Evolutionary conservation across 192 early-diverging fungal species (phyloP), one percentile per base, ranked within the genome.

Genomic region (Endogone sp.): DNA sequence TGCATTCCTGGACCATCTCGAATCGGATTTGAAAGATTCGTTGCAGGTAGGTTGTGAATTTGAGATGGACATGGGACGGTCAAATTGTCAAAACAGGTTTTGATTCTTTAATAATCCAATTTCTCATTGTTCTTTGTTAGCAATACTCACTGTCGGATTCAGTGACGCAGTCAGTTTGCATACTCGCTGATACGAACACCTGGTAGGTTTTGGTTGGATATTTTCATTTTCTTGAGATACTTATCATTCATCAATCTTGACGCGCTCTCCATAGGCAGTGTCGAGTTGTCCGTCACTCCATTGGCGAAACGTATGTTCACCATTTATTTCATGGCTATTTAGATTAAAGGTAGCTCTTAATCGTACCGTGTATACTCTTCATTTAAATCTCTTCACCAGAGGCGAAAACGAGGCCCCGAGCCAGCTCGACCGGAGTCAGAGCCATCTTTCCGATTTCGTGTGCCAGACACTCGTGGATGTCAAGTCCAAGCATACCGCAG

Each of bases 141-240:
- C 66, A 69, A 56, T 71, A 63, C 23, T 30, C 70, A 25, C 29
- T 71, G 23, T 37, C 70, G 24, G 71, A 76, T 66, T 55, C 66
- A 16, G 64, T 71, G 16, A 63, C 75, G 27, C 67, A 76, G 62
- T 65, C 70, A 4, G 63, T 67, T 21, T 85, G 77, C 61, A 75
- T 81, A 66, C 73, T 83, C 2, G 77, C 77, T 2, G 78, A 85
- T 67, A 75, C 74, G 3, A 82, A 76, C 58, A 80, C 67, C 23
- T 78, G 66, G 79, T 80, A 74, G 63, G 70, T 62, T 10, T 59
- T n/a, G n/a, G n/a, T n/a, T n/a, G n/a, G n/a, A n/a, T n/a, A n/a
- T n/a, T n/a, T n/a, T n/a, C n/a, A n/a, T n/a, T n/a, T n/a, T n/a
- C n/a, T n/a, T n/a, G n/a, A n/a, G n/a, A n/a, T n/a, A n/a, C n/a